phyloP scores from a whole-genome alignment of 2,329 filamentous ascomycete species.

The Alternaria alternata region DNA sequence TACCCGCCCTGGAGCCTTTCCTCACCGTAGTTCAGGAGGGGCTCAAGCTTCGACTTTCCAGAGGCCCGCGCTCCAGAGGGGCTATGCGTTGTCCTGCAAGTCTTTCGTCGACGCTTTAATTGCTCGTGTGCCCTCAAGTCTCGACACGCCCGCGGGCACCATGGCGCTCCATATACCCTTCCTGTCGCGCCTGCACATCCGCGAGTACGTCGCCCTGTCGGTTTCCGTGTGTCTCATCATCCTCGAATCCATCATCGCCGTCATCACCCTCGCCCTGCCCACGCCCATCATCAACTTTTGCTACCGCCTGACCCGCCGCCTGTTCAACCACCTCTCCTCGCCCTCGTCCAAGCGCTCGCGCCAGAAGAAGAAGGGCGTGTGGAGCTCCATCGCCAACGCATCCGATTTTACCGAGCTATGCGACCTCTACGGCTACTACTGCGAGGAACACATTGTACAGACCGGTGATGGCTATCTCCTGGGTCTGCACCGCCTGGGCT shows the following conservation, averaged over 20 bases:
- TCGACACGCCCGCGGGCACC: constrained; percentile 25
- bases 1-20: background rate
- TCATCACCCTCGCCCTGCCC: constrained; percentile 87
- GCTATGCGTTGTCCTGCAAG: constrained; percentile 13
- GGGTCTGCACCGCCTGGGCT: constrained; percentile 86
- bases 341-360: constrained; percentile 73
- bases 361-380: constrained; percentile 75
- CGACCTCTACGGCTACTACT: constrained; percentile 86
- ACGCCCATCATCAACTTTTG: constrained; percentile 81
- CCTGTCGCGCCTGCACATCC: constrained; percentile 66
- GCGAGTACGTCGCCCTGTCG: constrained; percentile 87
- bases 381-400: constrained; percentile 81
- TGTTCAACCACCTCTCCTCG: constrained; percentile 82
- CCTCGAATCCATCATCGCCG: constrained; percentile 81
- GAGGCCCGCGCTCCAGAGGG: constrained; percentile 14
- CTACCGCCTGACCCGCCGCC: constrained; percentile 79
- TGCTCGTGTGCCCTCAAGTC: background rate
- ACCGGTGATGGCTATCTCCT: constrained; percentile 93
- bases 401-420: constrained; percentile 96
- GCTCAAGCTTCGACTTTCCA: constrained; percentile 9
- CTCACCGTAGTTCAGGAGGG: constrained; percentile 4
- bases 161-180: constrained; percentile 66
- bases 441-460: constrained; percentile 95
- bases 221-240: constrained; percentile 83
- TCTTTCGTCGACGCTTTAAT: constrained; percentile 5